These are phyloP conservation scores for Aspergillus heteromorphus DNA, from an alignment of 495 filamentous ascomycete species.

Conservation along the genomic window DNA sequence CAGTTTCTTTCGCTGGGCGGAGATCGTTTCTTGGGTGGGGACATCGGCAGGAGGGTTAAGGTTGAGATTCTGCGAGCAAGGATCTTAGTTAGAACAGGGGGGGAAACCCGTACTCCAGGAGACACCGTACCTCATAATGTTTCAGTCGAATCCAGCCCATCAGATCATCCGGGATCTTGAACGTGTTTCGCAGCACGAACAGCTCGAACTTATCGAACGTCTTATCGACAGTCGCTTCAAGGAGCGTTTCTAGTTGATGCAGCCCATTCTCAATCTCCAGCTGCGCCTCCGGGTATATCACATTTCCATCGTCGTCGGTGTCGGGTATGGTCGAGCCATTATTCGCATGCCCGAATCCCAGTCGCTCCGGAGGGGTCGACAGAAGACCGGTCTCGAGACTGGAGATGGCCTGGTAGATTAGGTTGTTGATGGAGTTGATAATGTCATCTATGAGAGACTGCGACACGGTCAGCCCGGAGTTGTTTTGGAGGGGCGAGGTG, in stretches of 20 bases:
- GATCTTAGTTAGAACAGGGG: neutral
- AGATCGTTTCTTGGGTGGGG: slow-evolving; percentile 61
- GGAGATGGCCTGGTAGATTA: slow-evolving; percentile 79
- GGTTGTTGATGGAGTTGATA: slow-evolving; percentile 89
- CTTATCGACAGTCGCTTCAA: slow-evolving; percentile 72
- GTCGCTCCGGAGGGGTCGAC: slow-evolving; percentile 58
- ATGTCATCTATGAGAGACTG: slow-evolving; percentile 94
- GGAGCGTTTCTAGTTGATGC: slow-evolving; percentile 90
- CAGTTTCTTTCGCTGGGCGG: slow-evolving; percentile 66
- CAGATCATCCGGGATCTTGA: slow-evolving; percentile 69
- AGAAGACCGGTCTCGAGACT: slow-evolving; percentile 77
- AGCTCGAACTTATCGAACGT: slow-evolving; percentile 78
- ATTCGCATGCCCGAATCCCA: slow-evolving; percentile 62
- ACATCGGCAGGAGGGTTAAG: slow-evolving; percentile 29
- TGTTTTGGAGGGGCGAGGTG: slow-evolving; percentile 6
- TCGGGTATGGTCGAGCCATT: slow-evolving; percentile 45
- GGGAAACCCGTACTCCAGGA: neutral
- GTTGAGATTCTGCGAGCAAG: slow-evolving; percentile 30
- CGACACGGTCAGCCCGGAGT: slow-evolving; percentile 18
- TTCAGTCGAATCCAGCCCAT: slow-evolving; percentile 70
- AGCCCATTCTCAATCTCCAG: slow-evolving; percentile 85
- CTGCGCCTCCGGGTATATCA: slow-evolving; percentile 54
- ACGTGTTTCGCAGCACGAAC: slow-evolving; percentile 81
- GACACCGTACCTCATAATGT: slow-evolving; percentile 71
- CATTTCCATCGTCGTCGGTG: slow-evolving; percentile 48